phyloP scores from a whole-genome alignment of 2,329 filamentous ascomycete species.

The Sphaerostilbella broomeana region DNA sequence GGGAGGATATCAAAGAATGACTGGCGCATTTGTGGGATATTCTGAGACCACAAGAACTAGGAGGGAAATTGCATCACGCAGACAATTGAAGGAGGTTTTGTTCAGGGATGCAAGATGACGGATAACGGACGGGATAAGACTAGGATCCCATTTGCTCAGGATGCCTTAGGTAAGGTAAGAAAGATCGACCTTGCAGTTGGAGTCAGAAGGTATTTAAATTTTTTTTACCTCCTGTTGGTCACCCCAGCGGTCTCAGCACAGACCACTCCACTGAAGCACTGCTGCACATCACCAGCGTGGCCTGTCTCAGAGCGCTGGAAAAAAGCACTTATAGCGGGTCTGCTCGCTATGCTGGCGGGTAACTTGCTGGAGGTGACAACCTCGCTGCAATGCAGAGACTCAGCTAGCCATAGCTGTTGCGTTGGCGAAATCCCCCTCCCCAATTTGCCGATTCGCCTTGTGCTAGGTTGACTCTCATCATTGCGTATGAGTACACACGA shows the following conservation, averaged over 20 bases:
- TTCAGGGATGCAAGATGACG: conserved; percentile 13
- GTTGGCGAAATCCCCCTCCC: too few species aligned
- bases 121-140: conserved; percentile 4
- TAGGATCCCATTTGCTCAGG: conserved; percentile 8
- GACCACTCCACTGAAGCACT: background rate
- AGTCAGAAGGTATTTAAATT: too few species aligned
- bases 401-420: too few species aligned
- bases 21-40: conserved; percentile 11
- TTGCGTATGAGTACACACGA: too few species aligned
- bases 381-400: too few species aligned
- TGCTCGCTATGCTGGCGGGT: background rate
- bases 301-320: background rate
- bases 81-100: conserved; percentile 9
- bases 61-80: background rate
- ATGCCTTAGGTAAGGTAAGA: conserved; percentile 8
- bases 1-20: conserved; percentile 4
- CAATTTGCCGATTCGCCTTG: too few species aligned
- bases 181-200: background rate
- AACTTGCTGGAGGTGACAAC: background rate
- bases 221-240: background rate
- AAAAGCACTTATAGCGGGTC: background rate
- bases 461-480: too few species aligned
- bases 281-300: conserved; percentile 4
- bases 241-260: conserved; percentile 1
- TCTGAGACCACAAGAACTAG: conserved; percentile 6